phyloP scores from a whole-genome alignment of 1,284 basidiomycete species.

The Microbotryum scabiosae region DNA sequence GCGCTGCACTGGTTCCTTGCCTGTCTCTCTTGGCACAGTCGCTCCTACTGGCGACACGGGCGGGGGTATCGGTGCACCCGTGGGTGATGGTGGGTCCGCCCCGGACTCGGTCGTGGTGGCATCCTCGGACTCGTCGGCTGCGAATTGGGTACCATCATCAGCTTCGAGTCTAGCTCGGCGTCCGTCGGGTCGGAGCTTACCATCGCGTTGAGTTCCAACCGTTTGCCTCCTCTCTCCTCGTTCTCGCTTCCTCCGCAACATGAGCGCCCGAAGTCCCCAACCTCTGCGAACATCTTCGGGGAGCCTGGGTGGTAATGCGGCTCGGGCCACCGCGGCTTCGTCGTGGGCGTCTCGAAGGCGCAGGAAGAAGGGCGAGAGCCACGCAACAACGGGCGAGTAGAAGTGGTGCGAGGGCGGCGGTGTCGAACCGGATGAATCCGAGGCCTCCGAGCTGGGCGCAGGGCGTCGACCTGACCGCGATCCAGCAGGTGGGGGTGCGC shows the following conservation, averaged over 20 bases:
- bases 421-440: slow-evolving; percentile 1
- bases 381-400: slow-evolving; percentile 9
- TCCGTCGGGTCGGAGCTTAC: not conserved
- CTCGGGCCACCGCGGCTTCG: slow-evolving; percentile 25
- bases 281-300: slow-evolving; percentile 25
- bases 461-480: not conserved
- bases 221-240: slow-evolving; percentile 17
- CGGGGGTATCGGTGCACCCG: not conserved
- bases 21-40: not conserved
- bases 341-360: slow-evolving; percentile 28
- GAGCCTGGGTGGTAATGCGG: slow-evolving; percentile 22
- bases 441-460: not conserved
- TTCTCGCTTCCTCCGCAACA: slow-evolving; percentile 25
- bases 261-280: slow-evolving; percentile 27
- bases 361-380: slow-evolving; percentile 20
- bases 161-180: not conserved
- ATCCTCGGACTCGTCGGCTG: not conserved
- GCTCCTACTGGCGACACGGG: not conserved
- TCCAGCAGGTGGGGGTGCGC: not conserved
- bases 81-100: not conserved
- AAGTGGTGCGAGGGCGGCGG: slow-evolving; percentile 9
- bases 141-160: not conserved
- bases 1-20: not conserved
- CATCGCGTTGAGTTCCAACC: not conserved
- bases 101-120: not conserved